phyloP scores from a whole-genome alignment of 2,329 filamentous ascomycete species.

The Coniella lustricola region DNA sequence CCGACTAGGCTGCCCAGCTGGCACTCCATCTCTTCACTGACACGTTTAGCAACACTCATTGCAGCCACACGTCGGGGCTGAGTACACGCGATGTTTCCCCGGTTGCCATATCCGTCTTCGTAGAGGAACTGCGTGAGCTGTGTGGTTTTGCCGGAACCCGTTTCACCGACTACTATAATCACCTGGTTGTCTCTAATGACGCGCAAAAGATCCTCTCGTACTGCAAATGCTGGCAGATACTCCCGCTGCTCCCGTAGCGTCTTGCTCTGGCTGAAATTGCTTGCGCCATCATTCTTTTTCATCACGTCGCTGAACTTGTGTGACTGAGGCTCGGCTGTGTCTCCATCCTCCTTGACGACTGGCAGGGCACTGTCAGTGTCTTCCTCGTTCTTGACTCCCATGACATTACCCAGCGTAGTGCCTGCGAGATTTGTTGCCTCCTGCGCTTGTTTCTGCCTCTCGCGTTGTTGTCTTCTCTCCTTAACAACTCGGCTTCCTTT shows the following conservation, averaged over 20 bases:
- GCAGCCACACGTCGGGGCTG: slow-evolving; percentile 94
- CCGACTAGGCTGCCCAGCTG: slow-evolving; percentile 81
- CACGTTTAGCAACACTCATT: slow-evolving; percentile 98
- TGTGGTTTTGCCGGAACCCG: slow-evolving; percentile 94
- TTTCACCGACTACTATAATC: slow-evolving; percentile 93
- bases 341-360: slow-evolving; percentile 63
- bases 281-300: slow-evolving; percentile 80
- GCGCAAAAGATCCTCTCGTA: slow-evolving; percentile 82
- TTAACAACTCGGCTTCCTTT: slow-evolving; percentile 92
- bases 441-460: slow-evolving; percentile 88
- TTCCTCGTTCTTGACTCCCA: slow-evolving; percentile 92
- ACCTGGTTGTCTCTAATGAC: slow-evolving; percentile 97
- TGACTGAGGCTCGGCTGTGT: slow-evolving; percentile 24
- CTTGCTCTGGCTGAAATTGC: slow-evolving; percentile 89
- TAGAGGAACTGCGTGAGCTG: slow-evolving; percentile 94
- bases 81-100: slow-evolving; percentile 91
- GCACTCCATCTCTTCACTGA: slow-evolving; percentile 97
- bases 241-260: slow-evolving; percentile 85
- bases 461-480: slow-evolving; percentile 84
- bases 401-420: slow-evolving; percentile 86
- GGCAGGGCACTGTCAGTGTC: slow-evolving; percentile 85
- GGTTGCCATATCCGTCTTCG: slow-evolving; percentile 85
- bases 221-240: slow-evolving; percentile 90
- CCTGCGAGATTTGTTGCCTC: slow-evolving; percentile 90
- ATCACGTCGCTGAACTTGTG: slow-evolving; percentile 86